Base-by-base conservation (phyloP, 305 asterid genomes). In the Galium porrigens region DNA sequence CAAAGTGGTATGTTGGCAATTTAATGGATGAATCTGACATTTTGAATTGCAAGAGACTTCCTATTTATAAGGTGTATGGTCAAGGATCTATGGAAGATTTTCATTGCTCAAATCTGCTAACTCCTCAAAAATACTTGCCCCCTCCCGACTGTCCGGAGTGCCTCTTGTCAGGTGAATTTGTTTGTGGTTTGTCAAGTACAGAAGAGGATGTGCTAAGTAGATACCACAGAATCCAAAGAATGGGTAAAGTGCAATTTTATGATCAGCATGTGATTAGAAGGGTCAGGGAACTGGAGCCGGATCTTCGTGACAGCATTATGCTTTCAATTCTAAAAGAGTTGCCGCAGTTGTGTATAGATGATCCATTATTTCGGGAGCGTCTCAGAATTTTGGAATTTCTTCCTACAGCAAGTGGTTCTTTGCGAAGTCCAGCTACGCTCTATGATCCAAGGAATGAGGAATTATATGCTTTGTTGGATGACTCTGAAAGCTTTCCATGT, bases 371-470 rank as follows among this genome's bases (percentile, higher is more conserved):
- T 77, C 80, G 82, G 77, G 95, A 83, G 74, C 71, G 62, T 70
- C 69, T 91, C 81, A 86, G 76, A 68, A 83, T 76, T 72, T 73
- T 83, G 73, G 88, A 87, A 70, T 89, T 91, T 72, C 74, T 91
- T 74, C 95, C 96, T 68, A 83, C 88, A 53, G 64, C 78, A 74
- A 72, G 78, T 75, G 96, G 98, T 76, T 78, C 76, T 70, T 70
- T 91, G 64, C 85, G 81, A 76, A 76, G 83, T 61, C 90, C 98
- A 34, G 68, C 81, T 55, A 68, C 63, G 72, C 69, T 89, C 65
- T 87, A 89, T 75, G 98, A 91, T 85, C 98, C 98, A 56, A 79
- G 98, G 70, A 89, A 85, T 67, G 98, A 89, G 73, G 96, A 91
- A 72, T 74, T 91, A 73, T 84, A 74, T 82, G 94, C 87, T 70